These are phyloP conservation scores for Zygoascus meyerae DNA, from an alignment of 1,139 yeast genomes.

Conservation along the genomic window DNA sequence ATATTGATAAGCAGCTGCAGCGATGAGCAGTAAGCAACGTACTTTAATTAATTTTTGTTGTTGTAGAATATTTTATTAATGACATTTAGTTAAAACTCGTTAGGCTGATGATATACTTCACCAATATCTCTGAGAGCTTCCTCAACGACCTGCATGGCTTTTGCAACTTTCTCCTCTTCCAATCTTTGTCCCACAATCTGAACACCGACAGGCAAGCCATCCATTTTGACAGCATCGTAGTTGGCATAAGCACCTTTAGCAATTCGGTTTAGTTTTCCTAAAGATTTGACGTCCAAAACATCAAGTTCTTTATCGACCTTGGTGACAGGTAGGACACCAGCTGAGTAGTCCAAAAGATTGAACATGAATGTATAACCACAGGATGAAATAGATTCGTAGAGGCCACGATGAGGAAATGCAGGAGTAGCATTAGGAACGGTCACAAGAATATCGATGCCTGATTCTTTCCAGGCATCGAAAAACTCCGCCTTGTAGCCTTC, in stretches of 20 bases:
- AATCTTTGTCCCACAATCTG: constrained; percentile 55
- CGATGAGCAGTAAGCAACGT: constrained; percentile 5
- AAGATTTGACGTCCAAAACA: constrained; percentile 31
- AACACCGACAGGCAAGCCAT: constrained; percentile 61
- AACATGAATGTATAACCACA: constrained; percentile 54
- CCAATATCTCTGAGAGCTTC: constrained; percentile 32
- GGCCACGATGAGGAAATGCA: constrained; percentile 37
- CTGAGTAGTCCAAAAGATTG: constrained; percentile 54
- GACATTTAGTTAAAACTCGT: constrained; percentile 17
- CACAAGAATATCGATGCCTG: constrained; percentile 36
- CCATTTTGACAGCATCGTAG: constrained; percentile 52
- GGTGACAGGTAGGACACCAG: constrained; percentile 56
- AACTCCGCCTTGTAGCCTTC: constrained; percentile 36
- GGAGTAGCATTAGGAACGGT: constrained; percentile 40
- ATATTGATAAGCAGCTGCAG: constrained; percentile 24
- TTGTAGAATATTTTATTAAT: not conserved
- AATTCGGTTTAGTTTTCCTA: constrained; percentile 33
- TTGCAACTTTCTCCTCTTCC: constrained; percentile 57
- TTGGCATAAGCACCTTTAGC: constrained; percentile 39
- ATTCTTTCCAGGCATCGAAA: constrained; percentile 34
- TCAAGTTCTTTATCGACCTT: constrained; percentile 47
- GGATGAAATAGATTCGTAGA: constrained; percentile 34
- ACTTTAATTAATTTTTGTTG: not conserved
- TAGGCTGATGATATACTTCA: constrained; percentile 27
- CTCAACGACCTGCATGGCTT: constrained; percentile 37